phyloP scores from a whole-genome alignment of 768 basidiomycete genomes.

The Mycena filopes region DNA sequence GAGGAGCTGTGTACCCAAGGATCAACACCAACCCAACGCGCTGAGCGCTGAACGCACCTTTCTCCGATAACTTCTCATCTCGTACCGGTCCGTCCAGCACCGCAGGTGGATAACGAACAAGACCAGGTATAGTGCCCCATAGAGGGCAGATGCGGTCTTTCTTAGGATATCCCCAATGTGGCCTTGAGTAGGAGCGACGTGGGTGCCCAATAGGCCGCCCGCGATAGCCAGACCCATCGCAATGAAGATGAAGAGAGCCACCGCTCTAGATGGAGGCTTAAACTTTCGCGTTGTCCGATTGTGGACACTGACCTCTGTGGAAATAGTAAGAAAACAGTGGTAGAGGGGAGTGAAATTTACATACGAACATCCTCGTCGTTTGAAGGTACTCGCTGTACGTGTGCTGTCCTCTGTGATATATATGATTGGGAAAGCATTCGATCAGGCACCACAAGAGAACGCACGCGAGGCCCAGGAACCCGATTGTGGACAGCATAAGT shows the following conservation, averaged over 20 bases:
- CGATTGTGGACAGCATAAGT: conserved; percentile 54
- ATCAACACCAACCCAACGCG: background rate
- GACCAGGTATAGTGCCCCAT: conserved; percentile 52
- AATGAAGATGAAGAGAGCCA: conserved; percentile 37
- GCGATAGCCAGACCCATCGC: conserved; percentile 57
- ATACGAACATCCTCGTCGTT: conserved; percentile 32
- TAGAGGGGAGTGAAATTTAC: background rate
- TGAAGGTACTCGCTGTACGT: conserved; percentile 58
- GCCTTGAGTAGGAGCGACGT: conserved; percentile 44
- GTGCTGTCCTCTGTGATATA: conserved; percentile 55
- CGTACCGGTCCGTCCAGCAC: conserved; percentile 58
- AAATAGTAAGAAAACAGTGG: background rate
- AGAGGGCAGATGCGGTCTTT: conserved; percentile 55
- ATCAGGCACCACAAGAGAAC: conserved; percentile 32
- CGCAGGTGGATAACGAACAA: conserved; percentile 53
- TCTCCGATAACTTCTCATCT: conserved; percentile 57
- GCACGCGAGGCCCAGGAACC: conserved; percentile 64
- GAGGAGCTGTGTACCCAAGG: conserved; percentile 56
- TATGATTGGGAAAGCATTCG: conserved; percentile 37
- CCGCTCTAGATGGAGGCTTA: conserved; percentile 39
- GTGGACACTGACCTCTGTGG: conserved; percentile 23
- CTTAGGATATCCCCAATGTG: conserved; percentile 52
- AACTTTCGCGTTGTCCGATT: background rate
- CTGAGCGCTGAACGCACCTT: conserved; percentile 45
- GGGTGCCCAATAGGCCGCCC: conserved; percentile 57